phyloP scores from a whole-genome alignment of 2,329 filamentous ascomycete genomes.

The Scorias spongiosa region DNA sequence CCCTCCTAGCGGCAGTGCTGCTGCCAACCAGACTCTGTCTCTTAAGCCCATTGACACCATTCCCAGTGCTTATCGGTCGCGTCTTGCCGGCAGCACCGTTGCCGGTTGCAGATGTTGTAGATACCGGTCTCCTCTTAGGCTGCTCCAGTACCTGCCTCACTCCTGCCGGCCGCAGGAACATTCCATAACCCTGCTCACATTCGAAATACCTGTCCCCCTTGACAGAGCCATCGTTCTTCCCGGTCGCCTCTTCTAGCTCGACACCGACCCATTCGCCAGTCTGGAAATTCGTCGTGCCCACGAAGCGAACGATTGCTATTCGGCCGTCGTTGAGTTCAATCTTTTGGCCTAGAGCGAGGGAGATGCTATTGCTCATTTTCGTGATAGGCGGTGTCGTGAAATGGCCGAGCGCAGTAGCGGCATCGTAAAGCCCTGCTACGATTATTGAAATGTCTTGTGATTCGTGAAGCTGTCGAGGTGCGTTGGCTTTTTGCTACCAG shows the following conservation, averaged over 20 bases:
- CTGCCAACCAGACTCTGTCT: slow-evolving; percentile 12
- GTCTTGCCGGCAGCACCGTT: slow-evolving; percentile 19
- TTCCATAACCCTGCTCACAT: slow-evolving; percentile 54
- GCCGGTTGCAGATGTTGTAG: slow-evolving; percentile 10
- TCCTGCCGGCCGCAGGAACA: slow-evolving; percentile 69
- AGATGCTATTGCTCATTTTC: neutral
- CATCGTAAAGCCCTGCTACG: too few relatives aligned
- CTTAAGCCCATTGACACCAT: slow-evolving; percentile 12
- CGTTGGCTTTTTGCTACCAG: too few relatives aligned
- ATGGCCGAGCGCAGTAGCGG: too few relatives aligned
- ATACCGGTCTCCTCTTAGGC: slow-evolving; percentile 9
- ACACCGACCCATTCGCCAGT: slow-evolving; percentile 78
- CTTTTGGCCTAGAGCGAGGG: slow-evolving; percentile 46
- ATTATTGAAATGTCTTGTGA: too few relatives aligned
- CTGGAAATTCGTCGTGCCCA: slow-evolving; percentile 67
- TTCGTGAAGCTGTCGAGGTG: too few relatives aligned
- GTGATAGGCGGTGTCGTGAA: too few relatives aligned
- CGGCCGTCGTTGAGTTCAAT: slow-evolving; percentile 68
- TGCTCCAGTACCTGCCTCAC: slow-evolving; percentile 37
- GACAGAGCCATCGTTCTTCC: slow-evolving; percentile 90
- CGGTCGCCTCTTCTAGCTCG: slow-evolving; percentile 64
- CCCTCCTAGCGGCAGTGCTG: slow-evolving; percentile 8
- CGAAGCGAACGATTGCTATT: slow-evolving; percentile 62
- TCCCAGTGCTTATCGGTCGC: slow-evolving; percentile 27
- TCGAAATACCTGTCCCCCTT: slow-evolving; percentile 80